Percentiles rank a stretch among this genome's conserved stretches.
Conservation (phyloP, 257 asterid genomes). For the Perilla frutescens region DNA sequence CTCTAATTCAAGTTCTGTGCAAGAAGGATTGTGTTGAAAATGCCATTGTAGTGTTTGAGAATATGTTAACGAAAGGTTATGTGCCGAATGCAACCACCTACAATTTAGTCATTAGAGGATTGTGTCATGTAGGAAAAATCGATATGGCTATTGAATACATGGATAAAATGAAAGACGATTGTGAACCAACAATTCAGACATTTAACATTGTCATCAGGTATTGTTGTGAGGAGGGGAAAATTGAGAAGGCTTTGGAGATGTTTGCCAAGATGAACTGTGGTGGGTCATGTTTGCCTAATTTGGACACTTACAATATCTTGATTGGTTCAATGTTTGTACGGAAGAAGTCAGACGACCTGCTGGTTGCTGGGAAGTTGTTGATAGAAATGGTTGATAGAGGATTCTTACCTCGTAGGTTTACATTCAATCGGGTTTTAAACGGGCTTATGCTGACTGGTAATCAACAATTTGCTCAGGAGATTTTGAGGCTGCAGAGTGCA, state of each 20-base stretch:
- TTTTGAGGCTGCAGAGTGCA: slow-evolving; percentile 65
- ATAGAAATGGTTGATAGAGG: slow-evolving; percentile 89
- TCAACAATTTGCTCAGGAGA: slow-evolving; percentile 78
- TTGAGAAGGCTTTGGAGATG: slow-evolving; percentile 73
- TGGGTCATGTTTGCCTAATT: slow-evolving; percentile 70
- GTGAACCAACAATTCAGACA: slow-evolving; percentile 81
- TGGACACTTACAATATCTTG: slow-evolving; percentile 89
- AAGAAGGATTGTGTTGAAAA: slow-evolving; percentile 83
- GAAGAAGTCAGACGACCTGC: slow-evolving; percentile 75
- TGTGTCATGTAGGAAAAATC: slow-evolving; percentile 75
- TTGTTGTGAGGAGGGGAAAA: slow-evolving; percentile 82
- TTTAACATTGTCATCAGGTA: slow-evolving; percentile 77
- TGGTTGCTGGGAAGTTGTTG: slow-evolving; percentile 82
- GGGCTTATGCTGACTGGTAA: slow-evolving; percentile 94
- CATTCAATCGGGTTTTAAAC: slow-evolving; percentile 76
- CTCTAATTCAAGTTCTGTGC: slow-evolving; percentile 85
- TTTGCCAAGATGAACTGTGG: slow-evolving; percentile 63
- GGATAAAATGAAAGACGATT: slow-evolving; percentile 65
- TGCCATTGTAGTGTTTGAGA: slow-evolving; percentile 66
- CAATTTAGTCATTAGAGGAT: slow-evolving; percentile 73
- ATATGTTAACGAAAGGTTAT: slow-evolving; percentile 84
- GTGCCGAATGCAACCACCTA: slow-evolving; percentile 77
- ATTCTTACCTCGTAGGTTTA: slow-evolving; percentile 75
- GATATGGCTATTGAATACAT: slow-evolving; percentile 70
- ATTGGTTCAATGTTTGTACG: slow-evolving; percentile 82